These are phyloP conservation scores for Lyophyllum semitale DNA, from an alignment of 768 basidiomycete genomes.

Conservation along the genomic window DNA sequence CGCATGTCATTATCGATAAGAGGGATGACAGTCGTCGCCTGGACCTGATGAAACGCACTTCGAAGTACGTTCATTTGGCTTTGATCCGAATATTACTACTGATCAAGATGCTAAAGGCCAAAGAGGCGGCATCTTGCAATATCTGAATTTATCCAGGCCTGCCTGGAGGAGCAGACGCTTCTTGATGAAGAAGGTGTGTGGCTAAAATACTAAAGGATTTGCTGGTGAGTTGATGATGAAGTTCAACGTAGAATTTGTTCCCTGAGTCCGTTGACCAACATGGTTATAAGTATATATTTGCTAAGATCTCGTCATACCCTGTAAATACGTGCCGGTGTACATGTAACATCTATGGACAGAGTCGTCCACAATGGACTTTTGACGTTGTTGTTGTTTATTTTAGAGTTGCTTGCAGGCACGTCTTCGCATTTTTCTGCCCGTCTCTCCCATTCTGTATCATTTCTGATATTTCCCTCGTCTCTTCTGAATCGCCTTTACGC, in stretches of 20 bases:
- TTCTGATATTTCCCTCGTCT: background rate
- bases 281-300: background rate
- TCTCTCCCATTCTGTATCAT: constrained; percentile 1
- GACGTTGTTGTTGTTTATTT: constrained; percentile 12
- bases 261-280: constrained; percentile 9
- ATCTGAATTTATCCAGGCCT: constrained; percentile 75
- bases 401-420: constrained; percentile 5
- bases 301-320: background rate
- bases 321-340: background rate
- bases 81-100: background rate
- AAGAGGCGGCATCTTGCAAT: constrained; percentile 80
- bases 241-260: constrained; percentile 25
- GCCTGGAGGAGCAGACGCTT: constrained; percentile 80
- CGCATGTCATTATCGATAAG: constrained; percentile 85
- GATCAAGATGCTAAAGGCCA: constrained; percentile 51
- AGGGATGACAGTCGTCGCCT: constrained; percentile 74
- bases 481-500: constrained; percentile 12
- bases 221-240: background rate
- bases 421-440: constrained; percentile 15
- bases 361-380: background rate
- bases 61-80: constrained; percentile 50
- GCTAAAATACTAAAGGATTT: background rate
- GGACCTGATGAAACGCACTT: constrained; percentile 70
- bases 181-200: constrained; percentile 82
- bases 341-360: background rate